Evolutionary conservation across 345 rosid genomes (phyloP).

Genomic region (Moricandia arvensis): DNA sequence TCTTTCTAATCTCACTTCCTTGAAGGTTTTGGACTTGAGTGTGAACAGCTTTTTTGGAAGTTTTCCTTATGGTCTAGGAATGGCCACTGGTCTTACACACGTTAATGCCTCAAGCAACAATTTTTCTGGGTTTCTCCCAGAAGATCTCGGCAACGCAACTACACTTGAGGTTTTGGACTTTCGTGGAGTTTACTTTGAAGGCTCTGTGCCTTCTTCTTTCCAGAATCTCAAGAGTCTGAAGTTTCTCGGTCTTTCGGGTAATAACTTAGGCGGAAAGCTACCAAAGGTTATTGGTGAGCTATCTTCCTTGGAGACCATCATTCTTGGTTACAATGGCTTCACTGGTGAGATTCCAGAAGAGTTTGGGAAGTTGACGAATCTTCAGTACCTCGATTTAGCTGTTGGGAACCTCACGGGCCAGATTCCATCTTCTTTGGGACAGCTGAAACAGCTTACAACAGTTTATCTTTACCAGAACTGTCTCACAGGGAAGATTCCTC

Average conservation of each 20-base stretch:
- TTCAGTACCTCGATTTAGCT: slow-evolving; percentile 71
- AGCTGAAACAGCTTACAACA: slow-evolving; percentile 58
- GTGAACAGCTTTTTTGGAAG: slow-evolving; percentile 65
- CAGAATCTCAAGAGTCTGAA: slow-evolving; percentile 56
- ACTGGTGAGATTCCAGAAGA: slow-evolving; percentile 65
- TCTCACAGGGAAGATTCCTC: slow-evolving; percentile 61
- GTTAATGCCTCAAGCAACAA: slow-evolving; percentile 87
- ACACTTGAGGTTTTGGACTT: slow-evolving; percentile 64
- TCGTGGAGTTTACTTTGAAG: slow-evolving; percentile 75
- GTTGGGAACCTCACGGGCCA: slow-evolving; percentile 63
- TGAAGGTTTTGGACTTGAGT: slow-evolving; percentile 64
- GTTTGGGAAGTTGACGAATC: slow-evolving; percentile 62
- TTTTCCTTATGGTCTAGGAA: slow-evolving; percentile 81
- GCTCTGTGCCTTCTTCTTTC: slow-evolving; percentile 53
- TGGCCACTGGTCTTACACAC: slow-evolving; percentile 53
- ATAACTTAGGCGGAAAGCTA: slow-evolving; percentile 60
- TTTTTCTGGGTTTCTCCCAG: slow-evolving; percentile 75
- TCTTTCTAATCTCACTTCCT: slow-evolving; percentile 53
- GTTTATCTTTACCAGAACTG: slow-evolving; percentile 61
- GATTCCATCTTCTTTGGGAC: slow-evolving; percentile 60
- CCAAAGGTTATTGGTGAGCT: slow-evolving; percentile 61
- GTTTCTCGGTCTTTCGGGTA: slow-evolving; percentile 79
- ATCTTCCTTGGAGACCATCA: slow-evolving; percentile 58
- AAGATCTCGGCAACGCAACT: slow-evolving; percentile 77
- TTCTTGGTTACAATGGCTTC: slow-evolving; percentile 70